Evolutionary conservation across 371 early-diverging fungal genomes (phyloP), one percentile per base, ranked within the genome.

Genomic region (Entomophthora muscae): DNA sequence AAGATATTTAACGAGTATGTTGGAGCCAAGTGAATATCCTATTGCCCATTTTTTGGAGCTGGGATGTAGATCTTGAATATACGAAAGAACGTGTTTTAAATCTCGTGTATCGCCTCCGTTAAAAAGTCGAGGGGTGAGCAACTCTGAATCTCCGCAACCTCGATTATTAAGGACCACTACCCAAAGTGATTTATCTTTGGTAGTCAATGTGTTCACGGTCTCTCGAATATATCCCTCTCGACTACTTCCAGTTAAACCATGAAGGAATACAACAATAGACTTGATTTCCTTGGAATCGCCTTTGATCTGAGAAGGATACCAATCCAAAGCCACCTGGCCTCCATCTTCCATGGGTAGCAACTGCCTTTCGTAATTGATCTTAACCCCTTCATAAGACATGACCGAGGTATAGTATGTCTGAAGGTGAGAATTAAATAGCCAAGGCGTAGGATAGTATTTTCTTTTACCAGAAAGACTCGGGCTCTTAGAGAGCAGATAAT

Each of bases 21-120:
- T 96, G 23, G 93, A 81, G 1, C 96, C 96, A 32, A 96, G 72
- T 23, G 90, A 89, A 69, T 85, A 96, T 1, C 96, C 96, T 63
- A 87, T 75, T 3, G 81, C 90, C 52, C 87, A 69, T 61, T 93
- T 68, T 28, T 86, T 79, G 7, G 88, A 81, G 31, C 74, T 67
- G 0, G 88, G 86, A 59, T 81, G 66, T 52, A 69, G 69, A 30
- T 69, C 65, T 62, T 73, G 76, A 54, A 86, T 75, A 68, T 85
- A 78, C 51, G 72, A 68, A 53, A 89, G 67, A 1, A 77, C 83
- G 51, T 66, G 62, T 28, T 84, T 73, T 12, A 91, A 70, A 75
- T 96, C 96, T 0, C 85, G 83, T 1, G 94, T 93, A 65, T 82
- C 84, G 0, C 83, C 83, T 32, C 87, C 96, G 61, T 78, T 84